Conservation (phyloP, 23 red algal genomes). For the Pyropia yezoensis region DNA sequence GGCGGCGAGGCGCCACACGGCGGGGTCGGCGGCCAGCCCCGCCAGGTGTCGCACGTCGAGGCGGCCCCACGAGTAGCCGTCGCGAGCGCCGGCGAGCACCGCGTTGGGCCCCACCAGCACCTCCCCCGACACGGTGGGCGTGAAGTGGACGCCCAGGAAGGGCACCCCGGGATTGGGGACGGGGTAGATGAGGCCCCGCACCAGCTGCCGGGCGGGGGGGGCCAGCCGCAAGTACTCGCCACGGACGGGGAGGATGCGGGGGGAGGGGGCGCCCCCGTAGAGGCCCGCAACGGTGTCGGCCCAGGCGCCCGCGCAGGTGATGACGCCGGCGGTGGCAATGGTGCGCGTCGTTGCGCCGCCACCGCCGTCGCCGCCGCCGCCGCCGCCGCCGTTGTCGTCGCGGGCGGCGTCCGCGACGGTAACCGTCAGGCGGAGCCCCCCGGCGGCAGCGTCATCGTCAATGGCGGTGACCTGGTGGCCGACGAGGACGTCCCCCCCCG, state of each 20-base stretch:
- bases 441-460: conserved; percentile 15
- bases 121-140: conserved; percentile 57
- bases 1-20: conserved; percentile 46
- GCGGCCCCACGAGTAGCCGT: conserved; percentile 12
- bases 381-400: not conserved
- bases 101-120: conserved; percentile 73
- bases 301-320: conserved; percentile 51
- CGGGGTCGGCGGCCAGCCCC: conserved; percentile 29
- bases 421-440: conserved; percentile 1
- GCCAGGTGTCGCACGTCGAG: conserved; percentile 12
- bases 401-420: not conserved
- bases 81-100: conserved; percentile 27
- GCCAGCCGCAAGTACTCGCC: conserved; percentile 56
- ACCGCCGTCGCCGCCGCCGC: not conserved
- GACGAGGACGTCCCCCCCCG: conserved; percentile 14
- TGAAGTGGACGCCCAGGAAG: conserved; percentile 84
- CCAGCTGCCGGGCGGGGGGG: conserved; percentile 22
- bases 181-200: conserved; percentile 55
- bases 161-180: conserved; percentile 57
- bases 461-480: conserved; percentile 21
- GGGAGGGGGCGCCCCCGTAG: conserved; percentile 19
- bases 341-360: not conserved
- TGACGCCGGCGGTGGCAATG: conserved; percentile 24
- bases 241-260: conserved; percentile 63
- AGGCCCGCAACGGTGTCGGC: conserved; percentile 31